Evolutionary conservation across 2,329 filamentous ascomycete species (phyloP), one percentile per base, ranked within the genome.

Genomic region (Fusarium mexicanum): DNA sequence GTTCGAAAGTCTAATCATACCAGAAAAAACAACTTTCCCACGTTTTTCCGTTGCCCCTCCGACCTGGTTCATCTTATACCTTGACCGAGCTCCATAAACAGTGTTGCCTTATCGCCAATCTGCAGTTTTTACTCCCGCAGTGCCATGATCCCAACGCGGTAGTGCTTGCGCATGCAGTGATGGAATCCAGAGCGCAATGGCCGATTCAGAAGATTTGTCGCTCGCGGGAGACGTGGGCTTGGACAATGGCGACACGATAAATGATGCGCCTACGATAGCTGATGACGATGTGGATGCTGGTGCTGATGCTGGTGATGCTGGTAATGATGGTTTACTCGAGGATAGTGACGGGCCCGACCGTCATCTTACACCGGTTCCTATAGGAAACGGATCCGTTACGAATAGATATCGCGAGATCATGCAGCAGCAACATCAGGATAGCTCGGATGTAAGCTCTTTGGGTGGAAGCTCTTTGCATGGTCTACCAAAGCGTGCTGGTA

Each of bases 401-500:
- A 84, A 83, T 71, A 83, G 84, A 62, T 87, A 87, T 75, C 85
- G 83, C 44, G 82, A 86, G 67, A 81, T 87, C 14, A 76, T 87
- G 37, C 81, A 82, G 60, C 82, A 85, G 43, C 82, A 83, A 29
- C 75, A 76, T 53, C 86, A 87, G 22, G 84, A 86, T 72, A 78
- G 77, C 24, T 90, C 88, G 14, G 87, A 89, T 63, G 84, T 87
- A 70, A 87, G 86, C 63, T 89, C 87, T n/a, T 80, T 85, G 31
- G 87, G 87, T 69, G 86, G 84, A 38, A 80, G 78, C 67, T 81
- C 80, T 43, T 71, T 85, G n/a, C 87, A 89, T 75, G 86, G 85
- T 54, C 76, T 87, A 33, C 87, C 88, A 43, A 83, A 84, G 69
- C 87, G 89, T 76, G 85, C 87, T 44, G 90, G 88, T 50, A 97